Evolutionary conservation across 2,329 filamentous ascomycete species (phyloP).

Genomic region (Metarhizium humberi): DNA sequence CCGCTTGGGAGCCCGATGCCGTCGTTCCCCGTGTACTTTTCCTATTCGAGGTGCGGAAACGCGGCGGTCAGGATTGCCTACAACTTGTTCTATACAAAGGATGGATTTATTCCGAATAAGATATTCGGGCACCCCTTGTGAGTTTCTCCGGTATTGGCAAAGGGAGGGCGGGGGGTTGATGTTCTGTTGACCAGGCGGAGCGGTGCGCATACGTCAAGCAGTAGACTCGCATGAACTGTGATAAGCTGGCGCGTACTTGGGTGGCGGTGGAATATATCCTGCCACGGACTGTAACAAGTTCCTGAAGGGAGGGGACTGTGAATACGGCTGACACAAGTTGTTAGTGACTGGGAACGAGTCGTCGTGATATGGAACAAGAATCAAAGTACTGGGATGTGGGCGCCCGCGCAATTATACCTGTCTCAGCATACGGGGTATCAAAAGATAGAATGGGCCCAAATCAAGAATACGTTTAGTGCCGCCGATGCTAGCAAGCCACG

Average conservation of each 20-base stretch:
- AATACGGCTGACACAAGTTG: no score
- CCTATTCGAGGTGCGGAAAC: slow-evolving; percentile 24
- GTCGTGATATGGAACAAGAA: not conserved
- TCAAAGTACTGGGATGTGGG: not conserved
- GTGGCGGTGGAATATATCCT: no score
- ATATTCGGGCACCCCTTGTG: slow-evolving; percentile 28
- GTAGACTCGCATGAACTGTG: no score
- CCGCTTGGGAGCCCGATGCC: slow-evolving; percentile 23
- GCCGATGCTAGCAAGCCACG: not conserved
- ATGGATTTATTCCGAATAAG: slow-evolving; percentile 24
- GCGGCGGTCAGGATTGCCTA: slow-evolving; percentile 29
- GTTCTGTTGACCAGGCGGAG: no score
- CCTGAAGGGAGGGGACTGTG: no score
- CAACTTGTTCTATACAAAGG: slow-evolving; percentile 35
- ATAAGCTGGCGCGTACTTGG: no score
- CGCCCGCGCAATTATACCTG: not conserved
- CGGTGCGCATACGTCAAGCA: no score
- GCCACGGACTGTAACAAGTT: no score
- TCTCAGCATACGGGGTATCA: not conserved
- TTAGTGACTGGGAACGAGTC: not conserved
- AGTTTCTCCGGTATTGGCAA: slow-evolving; percentile 6
- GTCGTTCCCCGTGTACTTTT: slow-evolving; percentile 31
- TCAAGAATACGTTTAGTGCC: not conserved
- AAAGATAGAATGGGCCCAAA: not conserved
- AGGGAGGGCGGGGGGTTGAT: no score